Evolutionary conservation across 768 basidiomycete species (phyloP), one percentile per base, ranked within the genome.

Genomic region (Russula foetens): DNA sequence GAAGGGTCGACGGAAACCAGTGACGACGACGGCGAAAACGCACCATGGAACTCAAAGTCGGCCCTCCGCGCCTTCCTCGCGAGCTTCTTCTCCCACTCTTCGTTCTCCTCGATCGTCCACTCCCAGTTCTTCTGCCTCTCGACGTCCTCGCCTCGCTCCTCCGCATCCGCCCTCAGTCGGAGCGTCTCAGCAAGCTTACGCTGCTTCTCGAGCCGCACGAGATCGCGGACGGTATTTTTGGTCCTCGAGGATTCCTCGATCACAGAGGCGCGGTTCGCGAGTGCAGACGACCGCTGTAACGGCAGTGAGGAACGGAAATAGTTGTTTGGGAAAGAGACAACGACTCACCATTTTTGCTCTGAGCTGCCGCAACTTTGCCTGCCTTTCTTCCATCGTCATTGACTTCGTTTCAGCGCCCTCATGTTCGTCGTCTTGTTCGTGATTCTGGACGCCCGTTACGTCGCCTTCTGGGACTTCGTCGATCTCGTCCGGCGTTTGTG

Each of bases 101-200:
- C 93, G 69, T 94, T 96, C 74, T 98, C 92, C 74, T 98, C 92
- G 59, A 97, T 84, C 28, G 90, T 90, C 77, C 90, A 94, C 67
- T 92, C 90, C 93, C 93, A 98, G 69, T 93, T 92, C 80, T 91
- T 92, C 69, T 83, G 81, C 63, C 94, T 75, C 71, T 96, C 92
- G 7, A 92, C 77, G 70, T 98, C 95, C 71, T 93, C 92, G n/a
- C 94, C 96, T 0, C 82, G 78, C 54, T 92, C 94, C 72, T 91
- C 89, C 1, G 93, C 93, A 63, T 95, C 90, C 2, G 88, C 85
- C 73, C 94, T 93, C 59, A 83, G 74, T 21, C 93, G 83, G 66
- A 98, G 73, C 19, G 77, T 84, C 74, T 98, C 96, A 0, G 93
- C 94, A 21, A 97, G 80, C 73, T 90, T 92, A 58, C 90, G 85